Percentiles rank a stretch among this genome's conserved stretches.
phyloP scores from a whole-genome alignment of 257 asterid species.

The Catharanthus roseus region DNA sequence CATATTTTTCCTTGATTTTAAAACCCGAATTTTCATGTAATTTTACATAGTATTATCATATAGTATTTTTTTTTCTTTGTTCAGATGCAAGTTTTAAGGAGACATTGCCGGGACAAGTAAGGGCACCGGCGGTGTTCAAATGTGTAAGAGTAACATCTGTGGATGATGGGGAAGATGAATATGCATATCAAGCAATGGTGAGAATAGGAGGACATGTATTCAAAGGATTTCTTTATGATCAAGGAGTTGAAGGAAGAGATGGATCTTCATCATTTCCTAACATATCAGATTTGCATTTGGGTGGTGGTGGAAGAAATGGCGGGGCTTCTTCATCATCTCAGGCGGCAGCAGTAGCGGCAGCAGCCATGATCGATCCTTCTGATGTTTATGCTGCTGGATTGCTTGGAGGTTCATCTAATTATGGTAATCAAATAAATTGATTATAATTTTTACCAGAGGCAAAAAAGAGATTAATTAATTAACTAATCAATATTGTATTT shows the following conservation, averaged over 20 bases:
- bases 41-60: no score
- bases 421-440: constrained; percentile 8
- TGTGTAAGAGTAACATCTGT: constrained; percentile 63
- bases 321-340: constrained; percentile 9
- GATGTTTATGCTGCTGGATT: constrained; percentile 42
- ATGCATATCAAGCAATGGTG: constrained; percentile 66
- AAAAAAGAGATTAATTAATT: no score
- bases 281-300: constrained; percentile 60
- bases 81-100: constrained; percentile 49
- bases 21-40: no score
- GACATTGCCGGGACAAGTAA: constrained; percentile 65
- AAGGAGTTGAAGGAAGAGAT: constrained; percentile 51
- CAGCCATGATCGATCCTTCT: constrained; percentile 24
- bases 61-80: background rate
- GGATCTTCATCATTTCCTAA: constrained; percentile 50
- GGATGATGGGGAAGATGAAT: constrained; percentile 73
- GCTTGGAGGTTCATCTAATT: constrained; percentile 43
- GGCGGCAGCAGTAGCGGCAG: no score
- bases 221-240: constrained; percentile 72
- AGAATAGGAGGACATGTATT: constrained; percentile 76
- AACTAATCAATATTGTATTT: background rate
- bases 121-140: constrained; percentile 70
- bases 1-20: no score
- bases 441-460: background rate
- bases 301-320: constrained; percentile 28